phyloP scores from a whole-genome alignment of 306 rosid genomes.

The Acacia crassicarpa region DNA sequence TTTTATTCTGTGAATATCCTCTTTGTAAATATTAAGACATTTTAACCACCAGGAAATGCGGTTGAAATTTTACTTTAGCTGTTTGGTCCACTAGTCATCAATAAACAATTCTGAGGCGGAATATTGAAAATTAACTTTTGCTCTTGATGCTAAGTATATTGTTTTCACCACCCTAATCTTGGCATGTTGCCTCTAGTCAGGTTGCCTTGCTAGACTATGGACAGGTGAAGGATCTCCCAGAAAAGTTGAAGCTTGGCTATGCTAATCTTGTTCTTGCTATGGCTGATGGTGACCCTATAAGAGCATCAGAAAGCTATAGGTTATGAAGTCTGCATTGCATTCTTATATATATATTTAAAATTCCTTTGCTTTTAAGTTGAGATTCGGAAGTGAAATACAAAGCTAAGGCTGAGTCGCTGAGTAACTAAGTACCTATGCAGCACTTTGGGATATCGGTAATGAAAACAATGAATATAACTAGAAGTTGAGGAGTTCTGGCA shows the following conservation, averaged over 20 bases:
- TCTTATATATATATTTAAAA: conserved; percentile 8
- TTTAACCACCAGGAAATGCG: conserved; percentile 15
- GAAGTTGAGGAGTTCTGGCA: conserved; percentile 16
- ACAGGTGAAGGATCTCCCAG: conserved; percentile 98
- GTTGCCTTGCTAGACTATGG: conserved; percentile 96
- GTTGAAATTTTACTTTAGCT: not conserved
- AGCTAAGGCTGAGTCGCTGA: not conserved
- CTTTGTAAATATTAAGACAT: conserved; percentile 5
- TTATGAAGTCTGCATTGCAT: conserved; percentile 29
- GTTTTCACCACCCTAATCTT: conserved; percentile 29
- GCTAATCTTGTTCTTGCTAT: conserved; percentile 88
- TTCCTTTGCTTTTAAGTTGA: conserved; percentile 17
- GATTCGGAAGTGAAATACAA: conserved; percentile 19
- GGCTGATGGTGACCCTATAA: conserved; percentile 72
- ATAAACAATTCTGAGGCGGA: not conserved
- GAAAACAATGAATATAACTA: not conserved
- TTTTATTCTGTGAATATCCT: conserved; percentile 14
- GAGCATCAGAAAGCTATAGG: conserved; percentile 86
- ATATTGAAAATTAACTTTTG: conserved; percentile 25
- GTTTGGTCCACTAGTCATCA: not conserved
- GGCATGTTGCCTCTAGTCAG: conserved; percentile 46
- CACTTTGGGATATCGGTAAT: conserved; percentile 18
- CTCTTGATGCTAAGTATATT: conserved; percentile 17
- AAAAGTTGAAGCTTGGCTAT: conserved; percentile 84
- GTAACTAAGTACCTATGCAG: conserved; percentile 5